These are phyloP conservation scores for Phytopythium aichiense DNA, from an alignment of 352 stramenopile species.

Conservation along the genomic window DNA sequence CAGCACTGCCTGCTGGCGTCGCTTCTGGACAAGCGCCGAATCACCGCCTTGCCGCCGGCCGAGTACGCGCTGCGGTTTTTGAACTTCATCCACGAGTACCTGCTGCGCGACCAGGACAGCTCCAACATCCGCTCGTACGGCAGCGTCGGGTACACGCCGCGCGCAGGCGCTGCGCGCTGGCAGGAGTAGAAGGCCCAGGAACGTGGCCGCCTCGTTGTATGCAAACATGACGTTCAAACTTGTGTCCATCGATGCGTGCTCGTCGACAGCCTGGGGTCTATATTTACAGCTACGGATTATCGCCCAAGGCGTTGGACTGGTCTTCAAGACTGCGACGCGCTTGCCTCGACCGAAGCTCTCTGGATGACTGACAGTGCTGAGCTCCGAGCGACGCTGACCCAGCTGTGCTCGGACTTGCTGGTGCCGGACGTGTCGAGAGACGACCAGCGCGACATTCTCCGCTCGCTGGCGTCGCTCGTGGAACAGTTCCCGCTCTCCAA, in stretches of 20 bases:
- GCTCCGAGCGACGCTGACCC: conserved; percentile 26
- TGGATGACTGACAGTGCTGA: conserved; percentile 7
- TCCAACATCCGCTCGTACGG: conserved; percentile 66
- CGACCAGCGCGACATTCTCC: conserved; percentile 22
- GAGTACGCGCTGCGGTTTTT: conserved; percentile 86
- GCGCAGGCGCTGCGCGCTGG: conserved; percentile 9
- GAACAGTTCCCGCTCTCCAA: conserved; percentile 24
- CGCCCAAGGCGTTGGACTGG: background rate
- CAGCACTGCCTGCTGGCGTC: conserved; percentile 71
- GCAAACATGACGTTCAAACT: background rate
- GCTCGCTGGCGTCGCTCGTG: conserved; percentile 27
- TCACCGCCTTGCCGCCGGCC: conserved; percentile 74
- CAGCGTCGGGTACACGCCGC: conserved; percentile 48
- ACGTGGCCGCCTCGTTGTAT: background rate
- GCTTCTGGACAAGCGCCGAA: conserved; percentile 68
- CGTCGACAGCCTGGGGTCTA: background rate
- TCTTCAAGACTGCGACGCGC: background rate
- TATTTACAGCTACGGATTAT: background rate
- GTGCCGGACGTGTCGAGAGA: conserved; percentile 6
- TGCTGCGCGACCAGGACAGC: conserved; percentile 59
- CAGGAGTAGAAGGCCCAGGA: conserved; percentile 9
- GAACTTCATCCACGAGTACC: conserved; percentile 81
- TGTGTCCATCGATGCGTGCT: background rate
- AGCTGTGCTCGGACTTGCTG: conserved; percentile 32
- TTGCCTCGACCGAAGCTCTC: background rate